Base-by-base conservation (phyloP, 108 stramenopile species). In the Cyclotella sp. region DNA sequence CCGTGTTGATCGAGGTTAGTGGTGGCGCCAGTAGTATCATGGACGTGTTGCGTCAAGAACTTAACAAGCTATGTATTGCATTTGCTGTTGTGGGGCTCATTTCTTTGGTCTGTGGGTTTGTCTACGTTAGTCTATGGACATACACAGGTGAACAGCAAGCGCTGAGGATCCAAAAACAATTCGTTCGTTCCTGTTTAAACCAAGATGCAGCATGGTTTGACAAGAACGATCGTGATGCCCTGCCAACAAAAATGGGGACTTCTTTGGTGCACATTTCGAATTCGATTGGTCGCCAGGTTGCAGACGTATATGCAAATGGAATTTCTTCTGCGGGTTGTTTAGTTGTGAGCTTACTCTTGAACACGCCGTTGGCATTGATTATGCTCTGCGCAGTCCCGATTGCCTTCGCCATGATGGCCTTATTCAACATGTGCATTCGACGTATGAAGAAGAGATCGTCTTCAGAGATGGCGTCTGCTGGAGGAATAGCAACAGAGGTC, bases 401-500 rank as follows among this genome's bases (percentile, higher is more conserved):
- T 34, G 69, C 68, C 12, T 24, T 77, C 9, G 53, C 63, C 40
- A 76, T 79, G 52, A 73, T 84, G 34, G 67, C 26, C 0, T n/a
- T 76, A 27, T 65, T 77, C 34, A 74, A 70, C 40, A 9, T 62
- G 10, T 72, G 41, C 24, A 76, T 75, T 18, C 70, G 70, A 27
- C 63, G 72, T 43, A 69, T 71, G 40, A 72, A 76, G 52, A 79
- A 79, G 18, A 59, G 59, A 10, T 63, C 66, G 16, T 28, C 43
- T 47, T 42, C 59, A 41, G 72, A 70, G 42, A 63, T 80, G 28
- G 67, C 78, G 12, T 14, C 40, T 15, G 84, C 84, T 30, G 79
- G 79, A 13, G 84, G 85, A 15, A 55, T 85, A 54, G 90, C 90
- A 27, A 85, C 82, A 0, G 89, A 91, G 41, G 85, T 86, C 10